Conservation (phyloP, 2,329 filamentous ascomycete genomes). For the Elsinoe ampelina region DNA sequence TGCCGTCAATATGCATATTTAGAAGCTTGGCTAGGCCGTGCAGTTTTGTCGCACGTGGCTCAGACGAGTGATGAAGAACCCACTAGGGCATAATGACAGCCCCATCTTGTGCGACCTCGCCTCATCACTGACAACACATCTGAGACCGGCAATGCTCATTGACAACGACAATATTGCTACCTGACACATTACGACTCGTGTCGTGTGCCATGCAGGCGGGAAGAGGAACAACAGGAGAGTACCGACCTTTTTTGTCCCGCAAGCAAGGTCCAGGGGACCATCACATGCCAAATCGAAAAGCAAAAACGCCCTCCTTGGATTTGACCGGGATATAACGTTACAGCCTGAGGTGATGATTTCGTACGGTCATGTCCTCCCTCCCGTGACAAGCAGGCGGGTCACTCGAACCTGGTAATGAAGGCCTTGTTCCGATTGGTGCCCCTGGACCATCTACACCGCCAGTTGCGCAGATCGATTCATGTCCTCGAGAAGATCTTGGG, state of each 20-base stretch:
- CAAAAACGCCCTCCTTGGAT: neutral
- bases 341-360: neutral
- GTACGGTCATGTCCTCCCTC: constrained; percentile 8
- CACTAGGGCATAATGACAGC: neutral
- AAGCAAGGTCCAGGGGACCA: neutral
- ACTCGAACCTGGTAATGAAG: neutral
- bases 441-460: constrained; percentile 9
- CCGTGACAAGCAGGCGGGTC: neutral
- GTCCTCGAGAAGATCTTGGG: constrained; percentile 1
- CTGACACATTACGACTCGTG: neutral
- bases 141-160: neutral
- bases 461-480: constrained; percentile 11
- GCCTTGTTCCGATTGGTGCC: neutral
- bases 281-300: constrained; percentile 8
- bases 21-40: neutral
- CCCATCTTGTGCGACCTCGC: constrained; percentile 5
- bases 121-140: constrained; percentile 6
- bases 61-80: neutral
- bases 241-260: neutral
- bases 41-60: neutral
- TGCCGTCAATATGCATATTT: neutral
- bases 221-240: neutral
- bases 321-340: neutral
- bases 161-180: neutral
- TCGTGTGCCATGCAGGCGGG: neutral